Evolutionary conservation across 139 green algal species (phyloP).

Genomic region (Volvox africanus): DNA sequence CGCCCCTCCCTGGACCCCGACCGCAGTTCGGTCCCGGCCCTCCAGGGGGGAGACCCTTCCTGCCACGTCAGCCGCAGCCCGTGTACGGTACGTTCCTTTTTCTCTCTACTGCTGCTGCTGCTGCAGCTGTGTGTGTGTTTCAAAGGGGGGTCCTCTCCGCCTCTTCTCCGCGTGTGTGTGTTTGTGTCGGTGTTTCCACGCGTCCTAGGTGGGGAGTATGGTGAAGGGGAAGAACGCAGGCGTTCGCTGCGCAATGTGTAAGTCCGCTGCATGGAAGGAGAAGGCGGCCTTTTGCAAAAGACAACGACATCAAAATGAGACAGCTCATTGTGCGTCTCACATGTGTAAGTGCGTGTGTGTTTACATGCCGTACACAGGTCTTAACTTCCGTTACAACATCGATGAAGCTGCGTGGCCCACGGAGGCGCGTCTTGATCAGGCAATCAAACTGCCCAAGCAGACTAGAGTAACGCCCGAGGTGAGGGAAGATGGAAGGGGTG

Average conservation of each 20-base stretch:
- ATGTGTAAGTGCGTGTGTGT: no score
- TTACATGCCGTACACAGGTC: not conserved
- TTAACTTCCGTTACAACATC: conserved; percentile 34
- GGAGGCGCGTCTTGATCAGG: conserved; percentile 65
- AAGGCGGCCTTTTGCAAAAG: no score
- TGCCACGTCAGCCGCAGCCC: conserved; percentile 14
- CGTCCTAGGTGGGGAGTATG: no score
- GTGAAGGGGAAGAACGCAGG: no score
- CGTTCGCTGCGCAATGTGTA: no score
- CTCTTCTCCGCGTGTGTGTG: not conserved
- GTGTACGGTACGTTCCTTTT: conserved; percentile 22
- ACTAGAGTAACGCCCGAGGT: conserved; percentile 81
- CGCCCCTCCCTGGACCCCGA: not conserved
- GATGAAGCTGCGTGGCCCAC: conserved; percentile 73
- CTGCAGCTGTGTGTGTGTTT: no score
- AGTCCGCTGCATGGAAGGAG: no score
- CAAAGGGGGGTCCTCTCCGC: no score
- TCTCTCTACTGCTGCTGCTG: not conserved
- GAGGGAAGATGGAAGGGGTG: not conserved
- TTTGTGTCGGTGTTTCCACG: no score
- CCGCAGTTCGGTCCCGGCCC: not conserved
- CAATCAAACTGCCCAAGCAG: conserved; percentile 88
- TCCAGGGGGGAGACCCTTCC: not conserved
- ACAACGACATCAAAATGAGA: no score
- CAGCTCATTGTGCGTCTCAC: no score